A percentile compares a stretch with the other conserved stretches of the same genome.
phyloP scores from a whole-genome alignment of 2,329 filamentous ascomycete species.

The Aspergillus sp. region DNA sequence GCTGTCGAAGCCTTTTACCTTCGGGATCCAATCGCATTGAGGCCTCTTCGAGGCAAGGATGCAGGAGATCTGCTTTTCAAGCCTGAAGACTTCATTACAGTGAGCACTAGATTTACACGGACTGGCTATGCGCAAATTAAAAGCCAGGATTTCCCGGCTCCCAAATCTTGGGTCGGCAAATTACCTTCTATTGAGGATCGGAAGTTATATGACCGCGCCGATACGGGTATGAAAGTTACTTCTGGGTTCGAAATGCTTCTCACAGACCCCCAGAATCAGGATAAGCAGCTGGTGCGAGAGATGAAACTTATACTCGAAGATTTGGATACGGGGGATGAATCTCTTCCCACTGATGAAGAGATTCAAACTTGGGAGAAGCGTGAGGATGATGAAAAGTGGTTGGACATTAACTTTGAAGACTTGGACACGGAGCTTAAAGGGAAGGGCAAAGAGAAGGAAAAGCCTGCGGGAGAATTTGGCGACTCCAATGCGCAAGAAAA shows the following conservation, averaged over 20 bases:
- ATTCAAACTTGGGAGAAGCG: slow-evolving; percentile 67
- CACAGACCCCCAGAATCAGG: slow-evolving; percentile 64
- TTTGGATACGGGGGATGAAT: slow-evolving; percentile 67
- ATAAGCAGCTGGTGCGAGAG: slow-evolving; percentile 70
- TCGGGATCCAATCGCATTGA: slow-evolving; percentile 75
- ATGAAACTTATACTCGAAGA: slow-evolving; percentile 76
- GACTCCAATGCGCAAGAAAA: slow-evolving; percentile 52
- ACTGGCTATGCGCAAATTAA: slow-evolving; percentile 88
- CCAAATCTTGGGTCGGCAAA: slow-evolving; percentile 56
- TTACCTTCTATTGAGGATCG: slow-evolving; percentile 43
- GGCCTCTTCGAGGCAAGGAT: slow-evolving; percentile 62
- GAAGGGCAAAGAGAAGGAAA: slow-evolving; percentile 43
- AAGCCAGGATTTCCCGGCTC: slow-evolving; percentile 73
- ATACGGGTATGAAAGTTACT: slow-evolving; percentile 84
- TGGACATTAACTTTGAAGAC: slow-evolving; percentile 87
- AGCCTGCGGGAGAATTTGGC: slow-evolving; percentile 42
- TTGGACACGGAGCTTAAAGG: slow-evolving; percentile 77
- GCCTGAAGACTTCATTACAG: slow-evolving; percentile 74
- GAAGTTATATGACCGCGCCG: slow-evolving; percentile 51
- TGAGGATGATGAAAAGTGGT: slow-evolving; percentile 87
- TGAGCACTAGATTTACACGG: slow-evolving; percentile 80
- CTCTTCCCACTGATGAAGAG: slow-evolving; percentile 70
- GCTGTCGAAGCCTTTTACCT: slow-evolving; percentile 92
- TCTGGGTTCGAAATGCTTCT: slow-evolving; percentile 90
- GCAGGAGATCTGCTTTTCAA: slow-evolving; percentile 62